These are phyloP conservation scores for Suhomyces guaymorum DNA, from an alignment of 1,139 yeast genomes.

Conservation along the genomic window DNA sequence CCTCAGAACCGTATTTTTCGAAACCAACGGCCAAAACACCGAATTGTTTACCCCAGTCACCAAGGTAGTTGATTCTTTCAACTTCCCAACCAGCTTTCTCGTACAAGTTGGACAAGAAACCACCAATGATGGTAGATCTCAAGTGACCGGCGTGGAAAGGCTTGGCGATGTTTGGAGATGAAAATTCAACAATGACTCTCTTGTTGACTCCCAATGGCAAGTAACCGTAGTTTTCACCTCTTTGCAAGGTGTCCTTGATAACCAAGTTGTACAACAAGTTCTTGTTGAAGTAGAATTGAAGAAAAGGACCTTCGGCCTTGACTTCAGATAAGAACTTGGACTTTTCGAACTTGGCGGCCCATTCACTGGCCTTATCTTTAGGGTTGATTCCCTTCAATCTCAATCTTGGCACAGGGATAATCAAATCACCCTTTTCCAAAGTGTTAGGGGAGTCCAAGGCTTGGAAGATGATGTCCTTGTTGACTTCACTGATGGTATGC, in stretches of 20 bases:
- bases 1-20: conserved; percentile 79
- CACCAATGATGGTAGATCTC: conserved; percentile 97
- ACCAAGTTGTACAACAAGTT: conserved; percentile 66
- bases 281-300: conserved; percentile 83
- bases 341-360: conserved; percentile 70
- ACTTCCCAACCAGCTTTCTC: conserved; percentile 92
- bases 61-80: conserved; percentile 85
- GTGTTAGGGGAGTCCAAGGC: conserved; percentile 88
- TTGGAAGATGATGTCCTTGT: conserved; percentile 67
- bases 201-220: conserved; percentile 75
- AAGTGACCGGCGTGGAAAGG: conserved; percentile 99
- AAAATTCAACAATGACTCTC: conserved; percentile 80
- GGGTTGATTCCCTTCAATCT: conserved; percentile 87
- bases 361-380: conserved; percentile 77
- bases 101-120: conserved; percentile 88
- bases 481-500: conserved; percentile 70
- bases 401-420: conserved; percentile 90
- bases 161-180: conserved; percentile 97
- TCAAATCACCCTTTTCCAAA: conserved; percentile 88
- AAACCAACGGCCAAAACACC: conserved; percentile 95
- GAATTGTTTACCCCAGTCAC: conserved; percentile 99
- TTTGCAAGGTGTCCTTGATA: conserved; percentile 66
- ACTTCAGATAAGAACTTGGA: conserved; percentile 71
- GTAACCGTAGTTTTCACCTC: conserved; percentile 67
- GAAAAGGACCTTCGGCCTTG: conserved; percentile 83